Conservation (phyloP, 306 rosid genomes). For the Sechiopsis laciniata region DNA sequence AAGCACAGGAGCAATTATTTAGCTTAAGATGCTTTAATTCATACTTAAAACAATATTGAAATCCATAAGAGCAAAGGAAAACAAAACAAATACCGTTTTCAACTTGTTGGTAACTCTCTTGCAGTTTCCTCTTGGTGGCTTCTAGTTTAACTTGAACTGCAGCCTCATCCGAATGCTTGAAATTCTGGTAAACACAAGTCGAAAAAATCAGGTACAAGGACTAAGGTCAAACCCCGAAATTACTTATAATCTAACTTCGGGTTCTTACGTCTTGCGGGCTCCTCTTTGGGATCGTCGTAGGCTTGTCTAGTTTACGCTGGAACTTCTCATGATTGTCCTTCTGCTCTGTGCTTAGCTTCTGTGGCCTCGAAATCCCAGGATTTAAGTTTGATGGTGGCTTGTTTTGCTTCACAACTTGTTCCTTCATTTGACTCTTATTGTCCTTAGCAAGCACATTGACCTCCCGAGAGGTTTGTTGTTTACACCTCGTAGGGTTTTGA, state of each 20-base stretch:
- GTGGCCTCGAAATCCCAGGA: conserved; percentile 49
- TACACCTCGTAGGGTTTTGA: conserved; percentile 39
- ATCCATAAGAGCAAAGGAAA: neutral
- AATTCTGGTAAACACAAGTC: conserved; percentile 34
- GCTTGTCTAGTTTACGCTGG: conserved; percentile 39
- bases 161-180: conserved; percentile 49
- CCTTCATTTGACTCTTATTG: conserved; percentile 39
- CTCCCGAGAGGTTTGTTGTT: conserved; percentile 32
- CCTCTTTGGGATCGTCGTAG: conserved; percentile 40
- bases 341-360: conserved; percentile 40
- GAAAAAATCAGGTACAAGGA: conserved; percentile 29
- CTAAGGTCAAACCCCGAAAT: conserved; percentile 5
- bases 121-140: conserved; percentile 93
- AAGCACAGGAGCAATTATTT: neutral
- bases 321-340: conserved; percentile 32
- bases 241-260: neutral
- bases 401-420: conserved; percentile 39
- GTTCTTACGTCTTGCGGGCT: conserved; percentile 52
- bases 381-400: conserved; percentile 40
- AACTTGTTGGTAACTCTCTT: conserved; percentile 86
- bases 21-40: neutral
- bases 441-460: conserved; percentile 37
- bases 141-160: conserved; percentile 69
- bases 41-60: neutral
- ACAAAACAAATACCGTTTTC: conserved; percentile 55